Percentiles rank a stretch among this genome's conserved stretches.
phyloP scores from a whole-genome alignment of 2,329 filamentous ascomycete genomes.

The Diaporthe sp. region DNA sequence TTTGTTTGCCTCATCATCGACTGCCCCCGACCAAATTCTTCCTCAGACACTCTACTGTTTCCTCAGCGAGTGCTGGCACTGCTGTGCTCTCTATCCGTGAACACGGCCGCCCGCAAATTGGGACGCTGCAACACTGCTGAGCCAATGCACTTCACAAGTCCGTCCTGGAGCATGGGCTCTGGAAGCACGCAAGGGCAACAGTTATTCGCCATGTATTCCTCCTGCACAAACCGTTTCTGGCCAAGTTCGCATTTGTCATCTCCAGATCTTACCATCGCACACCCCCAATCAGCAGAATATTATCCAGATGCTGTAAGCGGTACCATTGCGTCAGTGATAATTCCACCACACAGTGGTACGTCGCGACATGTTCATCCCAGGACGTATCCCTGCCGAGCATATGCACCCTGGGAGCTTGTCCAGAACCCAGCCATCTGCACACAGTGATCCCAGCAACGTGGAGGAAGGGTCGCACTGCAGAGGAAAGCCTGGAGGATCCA shows the following conservation, averaged over 20 bases:
- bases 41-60: too few relatives aligned
- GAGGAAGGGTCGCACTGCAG: slow-evolving; percentile 7
- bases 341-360: not conserved
- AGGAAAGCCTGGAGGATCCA: not conserved
- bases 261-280: not conserved
- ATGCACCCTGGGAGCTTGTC: slow-evolving; percentile 14
- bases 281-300: not conserved
- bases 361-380: slow-evolving; percentile 10
- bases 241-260: not conserved
- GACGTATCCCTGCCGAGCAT: slow-evolving; percentile 13
- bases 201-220: too few relatives aligned
- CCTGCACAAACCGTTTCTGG: not conserved
- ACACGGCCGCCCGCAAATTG: not conserved
- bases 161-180: not conserved
- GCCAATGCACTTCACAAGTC: not conserved
- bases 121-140: not conserved
- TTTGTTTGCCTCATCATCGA: not conserved
- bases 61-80: not conserved
- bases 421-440: not conserved
- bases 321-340: not conserved
- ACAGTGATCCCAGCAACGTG: not conserved
- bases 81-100: not conserved
- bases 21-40: not conserved
- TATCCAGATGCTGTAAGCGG: not conserved
- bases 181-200: not conserved